Evolutionary conservation across 2,329 filamentous ascomycete genomes (phyloP).

Genomic region (Zymoseptoria ardabiliae): DNA sequence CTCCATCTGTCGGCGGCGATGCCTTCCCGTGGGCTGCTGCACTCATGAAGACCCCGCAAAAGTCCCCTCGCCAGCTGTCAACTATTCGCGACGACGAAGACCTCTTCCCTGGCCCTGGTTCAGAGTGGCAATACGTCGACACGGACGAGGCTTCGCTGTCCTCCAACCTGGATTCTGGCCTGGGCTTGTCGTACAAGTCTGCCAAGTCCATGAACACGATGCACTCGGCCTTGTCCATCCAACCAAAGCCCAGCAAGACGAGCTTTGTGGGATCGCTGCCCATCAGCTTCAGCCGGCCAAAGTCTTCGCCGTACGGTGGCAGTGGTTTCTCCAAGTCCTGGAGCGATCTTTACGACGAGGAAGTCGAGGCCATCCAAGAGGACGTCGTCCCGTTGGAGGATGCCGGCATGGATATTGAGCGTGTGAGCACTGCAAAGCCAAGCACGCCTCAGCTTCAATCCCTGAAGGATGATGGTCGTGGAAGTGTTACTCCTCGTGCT

Average conservation of each 20-base stretch:
- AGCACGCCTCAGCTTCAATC: slow-evolving; percentile 45
- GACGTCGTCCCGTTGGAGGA: slow-evolving; percentile 45
- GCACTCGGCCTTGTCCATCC: slow-evolving; percentile 37
- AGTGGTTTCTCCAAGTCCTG: slow-evolving; percentile 85
- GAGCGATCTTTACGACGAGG: slow-evolving; percentile 97
- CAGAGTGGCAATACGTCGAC: slow-evolving; percentile 65
- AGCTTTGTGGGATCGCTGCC: slow-evolving; percentile 69
- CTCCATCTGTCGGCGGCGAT: slow-evolving; percentile 64
- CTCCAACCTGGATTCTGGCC: slow-evolving; percentile 74
- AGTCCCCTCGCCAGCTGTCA: slow-evolving; percentile 73
- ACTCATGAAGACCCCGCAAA: slow-evolving; percentile 65
- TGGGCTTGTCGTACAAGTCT: slow-evolving; percentile 75
- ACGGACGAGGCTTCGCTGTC: slow-evolving; percentile 73
- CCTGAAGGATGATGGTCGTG: slow-evolving; percentile 42
- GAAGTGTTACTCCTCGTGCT: slow-evolving; percentile 42
- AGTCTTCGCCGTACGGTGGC: slow-evolving; percentile 46
- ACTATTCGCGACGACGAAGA: slow-evolving; percentile 76
- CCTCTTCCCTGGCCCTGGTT: slow-evolving; percentile 70
- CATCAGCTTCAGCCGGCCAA: slow-evolving; percentile 48
- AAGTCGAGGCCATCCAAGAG: slow-evolving; percentile 65
- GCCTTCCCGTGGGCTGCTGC: slow-evolving; percentile 95
- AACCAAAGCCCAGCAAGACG: slow-evolving; percentile 56
- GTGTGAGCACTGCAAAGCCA: slow-evolving; percentile 42
- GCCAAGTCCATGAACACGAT: slow-evolving; percentile 38
- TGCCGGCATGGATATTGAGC: slow-evolving; percentile 35